Evolutionary conservation across 805 yeast genomes (phyloP).

Genomic region (Maudiozyma barnettii): DNA sequence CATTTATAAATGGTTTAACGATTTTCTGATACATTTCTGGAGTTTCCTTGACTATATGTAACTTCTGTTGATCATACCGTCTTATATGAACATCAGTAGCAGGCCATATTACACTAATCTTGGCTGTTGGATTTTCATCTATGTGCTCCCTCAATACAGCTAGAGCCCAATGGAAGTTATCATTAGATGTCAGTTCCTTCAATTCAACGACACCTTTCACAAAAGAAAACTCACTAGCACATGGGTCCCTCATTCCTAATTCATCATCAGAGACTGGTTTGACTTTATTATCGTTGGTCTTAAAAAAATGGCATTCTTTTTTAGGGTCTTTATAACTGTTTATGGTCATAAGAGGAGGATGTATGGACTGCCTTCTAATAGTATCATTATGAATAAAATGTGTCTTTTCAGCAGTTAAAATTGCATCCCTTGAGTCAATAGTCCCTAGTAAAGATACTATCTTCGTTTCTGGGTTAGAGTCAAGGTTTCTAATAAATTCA

Average conservation of each 20-base stretch:
- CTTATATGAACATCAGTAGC: constrained; percentile 79
- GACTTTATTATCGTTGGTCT: neutral
- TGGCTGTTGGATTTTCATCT: constrained; percentile 45
- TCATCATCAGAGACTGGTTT: neutral
- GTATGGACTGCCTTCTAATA: constrained; percentile 4
- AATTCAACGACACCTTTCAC: constrained; percentile 21
- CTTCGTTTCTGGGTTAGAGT: constrained; percentile 59
- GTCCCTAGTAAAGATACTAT: constrained; percentile 57
- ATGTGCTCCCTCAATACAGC: constrained; percentile 40
- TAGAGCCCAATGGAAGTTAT: constrained; percentile 76
- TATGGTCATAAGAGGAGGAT: neutral
- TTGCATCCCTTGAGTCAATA: constrained; percentile 53
- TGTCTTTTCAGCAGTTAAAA: constrained; percentile 64
- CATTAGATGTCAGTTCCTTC: constrained; percentile 54
- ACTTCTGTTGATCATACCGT: constrained; percentile 56
- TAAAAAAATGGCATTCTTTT: neutral
- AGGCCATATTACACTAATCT: constrained; percentile 74
- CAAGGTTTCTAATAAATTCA: constrained; percentile 37
- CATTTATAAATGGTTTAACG: constrained; percentile 68
- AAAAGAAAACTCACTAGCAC: constrained; percentile 25
- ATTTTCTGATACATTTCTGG: constrained; percentile 56
- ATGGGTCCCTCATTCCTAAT: constrained; percentile 17
- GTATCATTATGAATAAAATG: constrained; percentile 40
- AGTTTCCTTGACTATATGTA: constrained; percentile 65
- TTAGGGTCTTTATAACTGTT: neutral